Evolutionary conservation across 2,329 filamentous ascomycete species (phyloP), one percentile per base, ranked within the genome.

Genomic region (Epicoccum sorghinum): DNA sequence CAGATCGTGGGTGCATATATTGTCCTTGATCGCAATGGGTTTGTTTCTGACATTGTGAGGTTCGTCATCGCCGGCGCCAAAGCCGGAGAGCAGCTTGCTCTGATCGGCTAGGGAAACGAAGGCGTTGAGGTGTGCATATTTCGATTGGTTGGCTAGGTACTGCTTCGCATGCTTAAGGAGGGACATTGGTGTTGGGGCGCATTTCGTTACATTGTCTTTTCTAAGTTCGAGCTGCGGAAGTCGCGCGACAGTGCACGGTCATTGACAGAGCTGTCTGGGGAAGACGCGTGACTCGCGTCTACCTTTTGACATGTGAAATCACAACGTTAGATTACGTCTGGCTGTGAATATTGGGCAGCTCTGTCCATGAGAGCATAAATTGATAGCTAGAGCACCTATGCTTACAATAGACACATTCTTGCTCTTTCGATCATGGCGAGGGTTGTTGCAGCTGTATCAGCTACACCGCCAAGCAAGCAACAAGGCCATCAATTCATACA

Each of bases 21-120:
- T 82, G 68, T 82, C 80, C 62, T 82, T 82, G 50, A 82, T 60
- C 7, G 77, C 78, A 39, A 82, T 72, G 7, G 75, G 66, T 41
- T 65, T 73, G 50, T 75, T 76, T 29, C 39, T 27, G 39, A 61
- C 44, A 51, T 57, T 46, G 25, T 49, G 36, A 33, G 33, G 27
- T 29, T 44, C 25, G 9, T 40, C 7, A 23, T 44, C n/a, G 47
- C 59, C 18, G 67, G 55, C 47, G 40, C 59, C 36, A 39, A 64
- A 65, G 23, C 60, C 60, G 7, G 62, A 47, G 36, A 72, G 50
- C 9, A 77, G 41, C 9, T 57, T 43, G 7, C 62, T 57, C 22
- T 57, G 48, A 9, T 66, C 57, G 44, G 62, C 47, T 56, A 63
- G 57, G 18, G 59, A 67, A 43, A 74, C 68, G 60, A 77, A 77